Percentiles rank a stretch among this genome's conserved stretches.
Conservation (phyloP, 345 rosid genomes). For the Odontarrhena argentea region DNA sequence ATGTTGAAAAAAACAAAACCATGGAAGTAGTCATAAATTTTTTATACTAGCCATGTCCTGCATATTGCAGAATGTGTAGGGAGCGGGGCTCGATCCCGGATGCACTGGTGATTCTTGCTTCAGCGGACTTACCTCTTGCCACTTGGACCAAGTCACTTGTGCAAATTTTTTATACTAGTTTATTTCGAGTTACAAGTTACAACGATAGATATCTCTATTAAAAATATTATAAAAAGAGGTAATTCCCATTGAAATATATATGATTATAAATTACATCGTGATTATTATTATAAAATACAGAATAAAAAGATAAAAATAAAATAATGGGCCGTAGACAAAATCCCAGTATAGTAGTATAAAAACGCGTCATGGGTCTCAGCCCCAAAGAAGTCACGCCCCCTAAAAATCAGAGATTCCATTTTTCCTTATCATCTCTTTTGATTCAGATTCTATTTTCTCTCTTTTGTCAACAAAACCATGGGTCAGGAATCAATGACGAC, state of each 20-base stretch:
- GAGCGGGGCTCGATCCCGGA: no score
- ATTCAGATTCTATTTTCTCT: constrained; percentile 37
- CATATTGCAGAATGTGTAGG: no score
- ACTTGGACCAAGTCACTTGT: no score
- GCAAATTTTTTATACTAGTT: no score
- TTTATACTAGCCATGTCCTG: no score
- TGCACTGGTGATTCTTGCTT: no score
- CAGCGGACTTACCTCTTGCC: no score
- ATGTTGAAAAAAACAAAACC: no score
- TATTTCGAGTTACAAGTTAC: no score
- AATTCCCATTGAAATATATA: not conserved
- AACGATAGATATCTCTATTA: no score
- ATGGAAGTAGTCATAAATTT: no score
- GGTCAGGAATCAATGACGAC: constrained; percentile 38
- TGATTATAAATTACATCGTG: not conserved
- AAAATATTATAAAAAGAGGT: no score
- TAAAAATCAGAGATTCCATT: constrained; percentile 36
- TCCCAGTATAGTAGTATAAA: constrained; percentile 28
- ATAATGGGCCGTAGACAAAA: constrained; percentile 1
- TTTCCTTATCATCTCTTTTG: not conserved
- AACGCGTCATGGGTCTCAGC: constrained; percentile 29
- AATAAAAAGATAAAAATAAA: not conserved
- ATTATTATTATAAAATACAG: not conserved
- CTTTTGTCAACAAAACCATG: not conserved
- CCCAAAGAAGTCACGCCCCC: constrained; percentile 10